Percentiles rank a stretch among this genome's conserved stretches.
Evolutionary conservation across 768 basidiomycete species (phyloP).

Genomic region (Mycena vitilis): DNA sequence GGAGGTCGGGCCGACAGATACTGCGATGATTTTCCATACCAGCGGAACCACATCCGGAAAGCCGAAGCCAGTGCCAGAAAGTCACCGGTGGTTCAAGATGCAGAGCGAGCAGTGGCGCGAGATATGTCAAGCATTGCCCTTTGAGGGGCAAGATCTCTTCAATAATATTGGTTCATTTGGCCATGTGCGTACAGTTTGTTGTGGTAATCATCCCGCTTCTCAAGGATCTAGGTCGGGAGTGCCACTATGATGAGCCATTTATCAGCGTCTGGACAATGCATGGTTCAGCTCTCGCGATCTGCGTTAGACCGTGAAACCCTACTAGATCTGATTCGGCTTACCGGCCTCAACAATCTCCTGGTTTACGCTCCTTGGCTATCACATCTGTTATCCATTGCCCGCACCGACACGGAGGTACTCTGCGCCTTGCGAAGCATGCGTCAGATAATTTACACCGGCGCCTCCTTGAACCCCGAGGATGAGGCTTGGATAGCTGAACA

Average conservation of each 20-base stretch:
- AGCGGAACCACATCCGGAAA: conserved; percentile 43
- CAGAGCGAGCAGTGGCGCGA: neutral
- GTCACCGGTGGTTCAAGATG: conserved; percentile 13
- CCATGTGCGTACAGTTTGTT: too few relatives aligned
- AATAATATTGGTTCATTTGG: conserved; percentile 18
- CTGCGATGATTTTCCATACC: conserved; percentile 43
- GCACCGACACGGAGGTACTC: too few relatives aligned
- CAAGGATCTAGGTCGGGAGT: too few relatives aligned
- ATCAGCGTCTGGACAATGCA: too few relatives aligned
- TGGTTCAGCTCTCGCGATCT: neutral
- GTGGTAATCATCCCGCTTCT: too few relatives aligned
- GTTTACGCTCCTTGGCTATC: too few relatives aligned
- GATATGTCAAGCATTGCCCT: neutral
- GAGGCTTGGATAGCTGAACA: too few relatives aligned
- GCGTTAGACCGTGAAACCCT: neutral
- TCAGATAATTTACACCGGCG: too few relatives aligned
- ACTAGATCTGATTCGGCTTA: neutral
- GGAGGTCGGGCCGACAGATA: conserved; percentile 31
- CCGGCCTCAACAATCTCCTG: neutral
- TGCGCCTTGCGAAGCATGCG: too few relatives aligned
- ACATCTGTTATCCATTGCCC: too few relatives aligned
- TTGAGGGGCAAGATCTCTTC: neutral
- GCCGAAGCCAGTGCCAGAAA: conserved; percentile 42
- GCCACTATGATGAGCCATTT: too few relatives aligned
- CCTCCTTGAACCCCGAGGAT: too few relatives aligned